Evolutionary conservation across 176 grass and related monocot genomes (phyloP), one percentile per base, ranked within the genome.

Genomic region (Stipa capillata): DNA sequence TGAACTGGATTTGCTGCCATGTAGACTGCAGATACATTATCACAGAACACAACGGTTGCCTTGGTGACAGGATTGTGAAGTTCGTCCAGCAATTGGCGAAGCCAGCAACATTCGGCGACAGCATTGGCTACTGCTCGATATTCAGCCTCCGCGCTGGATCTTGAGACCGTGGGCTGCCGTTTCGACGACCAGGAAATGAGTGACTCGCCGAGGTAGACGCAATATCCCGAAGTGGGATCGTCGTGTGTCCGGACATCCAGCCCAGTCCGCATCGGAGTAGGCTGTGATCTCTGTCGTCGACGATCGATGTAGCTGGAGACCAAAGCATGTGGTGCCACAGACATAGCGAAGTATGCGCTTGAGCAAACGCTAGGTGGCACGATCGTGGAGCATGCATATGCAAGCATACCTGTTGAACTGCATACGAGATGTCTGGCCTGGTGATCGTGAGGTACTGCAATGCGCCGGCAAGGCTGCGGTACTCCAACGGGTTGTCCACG

Each of bases 361-460:
- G 58, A 62, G n/a, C 31, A 0, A 62, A 15, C 1, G 2, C 29
- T 29, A 34, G 2, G 5, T 62, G 58, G 0, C 0, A 2, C 2
- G 1, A 14, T 0, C 2, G 0, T 1, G 58, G 58, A 16, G 7
- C 58, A 9, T 32, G 58, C 54, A 57, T 25, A 2, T 62, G 31
- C 0, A 62, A 7, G 15, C 29, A 62, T 1, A 8, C 14, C 3
- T 62, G 31, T 3, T 62, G 29, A 4, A 62, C 14, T 1, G 15
- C 15, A 2, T 62, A 34, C 0, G 29, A 5, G 0, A 58, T 4
- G 8, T 58, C 24, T 0, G 55, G 55, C 0, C 25, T 1, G 1
- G 55, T 58, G 24, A 58, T 11, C 2, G 25, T 58, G 2, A 58
- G 55, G 11, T 58, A 58, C 4, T 58, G 55, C 2, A n/a, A 58